Evolutionary conservation across 345 rosid species (phyloP).

Genomic region (Salix dunnii): DNA sequence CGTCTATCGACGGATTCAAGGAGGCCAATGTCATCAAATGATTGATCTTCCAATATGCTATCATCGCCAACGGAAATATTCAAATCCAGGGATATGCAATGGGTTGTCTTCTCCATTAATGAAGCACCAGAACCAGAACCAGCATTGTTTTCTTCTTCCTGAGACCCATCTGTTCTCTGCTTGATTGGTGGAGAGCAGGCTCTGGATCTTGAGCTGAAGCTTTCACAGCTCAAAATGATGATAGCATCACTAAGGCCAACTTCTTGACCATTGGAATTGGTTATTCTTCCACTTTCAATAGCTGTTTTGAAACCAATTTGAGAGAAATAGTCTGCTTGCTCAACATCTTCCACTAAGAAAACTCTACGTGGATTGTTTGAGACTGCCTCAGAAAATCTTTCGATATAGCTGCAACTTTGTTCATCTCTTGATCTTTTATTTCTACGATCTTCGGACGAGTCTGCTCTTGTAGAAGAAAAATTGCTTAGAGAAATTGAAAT

Average conservation of each 20-base stretch:
- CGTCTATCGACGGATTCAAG: constrained; percentile 66
- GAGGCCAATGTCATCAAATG: constrained; percentile 60
- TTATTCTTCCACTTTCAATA: constrained; percentile 58
- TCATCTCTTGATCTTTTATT: constrained; percentile 67
- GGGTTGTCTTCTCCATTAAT: constrained; percentile 27
- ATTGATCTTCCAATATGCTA: constrained; percentile 29
- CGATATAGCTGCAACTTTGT: constrained; percentile 50
- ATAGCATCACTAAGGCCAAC: constrained; percentile 59
- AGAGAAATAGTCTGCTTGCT: constrained; percentile 62
- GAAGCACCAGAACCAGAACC: neutral
- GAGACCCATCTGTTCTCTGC: constrained; percentile 37
- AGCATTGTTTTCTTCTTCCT: constrained; percentile 19
- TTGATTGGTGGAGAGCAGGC: constrained; percentile 52
- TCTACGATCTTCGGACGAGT: constrained; percentile 50
- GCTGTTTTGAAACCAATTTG: constrained; percentile 69
- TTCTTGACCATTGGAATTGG: constrained; percentile 40
- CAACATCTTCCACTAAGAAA: constrained; percentile 71
- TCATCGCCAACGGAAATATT: constrained; percentile 63
- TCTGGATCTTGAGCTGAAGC: constrained; percentile 66
- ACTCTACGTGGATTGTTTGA: constrained; percentile 63
- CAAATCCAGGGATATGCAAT: constrained; percentile 60
- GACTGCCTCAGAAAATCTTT: constrained; percentile 63
- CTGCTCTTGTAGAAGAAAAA: constrained; percentile 58
- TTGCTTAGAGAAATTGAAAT: constrained; percentile 51
- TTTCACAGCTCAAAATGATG: constrained; percentile 72